These are phyloP conservation scores for Beauveria asiatica DNA, from an alignment of 2,329 filamentous ascomycete species.

Conservation along the genomic window DNA sequence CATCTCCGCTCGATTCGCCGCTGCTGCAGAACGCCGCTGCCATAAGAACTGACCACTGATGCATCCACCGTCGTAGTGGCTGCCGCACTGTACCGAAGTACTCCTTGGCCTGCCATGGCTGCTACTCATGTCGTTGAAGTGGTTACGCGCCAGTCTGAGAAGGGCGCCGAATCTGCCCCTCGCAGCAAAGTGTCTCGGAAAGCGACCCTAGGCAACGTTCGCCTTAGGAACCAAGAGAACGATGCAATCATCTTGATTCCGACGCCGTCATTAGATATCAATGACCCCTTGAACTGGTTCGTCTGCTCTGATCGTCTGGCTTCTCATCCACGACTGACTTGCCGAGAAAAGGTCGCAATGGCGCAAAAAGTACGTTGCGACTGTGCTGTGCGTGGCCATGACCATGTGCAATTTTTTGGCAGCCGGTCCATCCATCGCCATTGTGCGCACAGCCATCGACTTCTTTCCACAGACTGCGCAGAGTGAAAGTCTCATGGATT, in stretches of 20 bases:
- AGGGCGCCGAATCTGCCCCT: background rate
- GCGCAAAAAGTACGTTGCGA: constrained; percentile 42
- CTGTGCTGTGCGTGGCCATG: constrained; percentile 43
- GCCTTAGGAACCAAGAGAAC: constrained; percentile 31
- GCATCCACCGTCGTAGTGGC: background rate
- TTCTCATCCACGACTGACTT: constrained; percentile 8
- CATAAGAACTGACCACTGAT: background rate
- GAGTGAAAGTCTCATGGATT: constrained; percentile 19
- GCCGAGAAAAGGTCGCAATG: constrained; percentile 28
- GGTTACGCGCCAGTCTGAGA: constrained; percentile 1
- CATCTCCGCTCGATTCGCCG: background rate
- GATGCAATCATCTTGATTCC: constrained; percentile 42
- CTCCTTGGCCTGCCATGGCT: background rate
- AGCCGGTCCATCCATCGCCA: constrained; percentile 44
- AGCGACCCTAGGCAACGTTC: constrained; percentile 32
- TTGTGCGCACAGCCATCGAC: constrained; percentile 35
- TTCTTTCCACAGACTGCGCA: constrained; percentile 34
- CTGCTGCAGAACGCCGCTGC: background rate
- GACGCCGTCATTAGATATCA: constrained; percentile 33
- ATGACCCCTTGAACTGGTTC: constrained; percentile 42
- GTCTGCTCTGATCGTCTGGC: constrained; percentile 10
- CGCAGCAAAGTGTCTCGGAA: constrained; percentile 9
- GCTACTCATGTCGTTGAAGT: background rate
- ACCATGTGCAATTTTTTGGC: constrained; percentile 49
- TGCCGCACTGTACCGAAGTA: background rate